Base-by-base conservation (phyloP, 805 yeast species). In the Yarrowia yakushimensis region DNA sequence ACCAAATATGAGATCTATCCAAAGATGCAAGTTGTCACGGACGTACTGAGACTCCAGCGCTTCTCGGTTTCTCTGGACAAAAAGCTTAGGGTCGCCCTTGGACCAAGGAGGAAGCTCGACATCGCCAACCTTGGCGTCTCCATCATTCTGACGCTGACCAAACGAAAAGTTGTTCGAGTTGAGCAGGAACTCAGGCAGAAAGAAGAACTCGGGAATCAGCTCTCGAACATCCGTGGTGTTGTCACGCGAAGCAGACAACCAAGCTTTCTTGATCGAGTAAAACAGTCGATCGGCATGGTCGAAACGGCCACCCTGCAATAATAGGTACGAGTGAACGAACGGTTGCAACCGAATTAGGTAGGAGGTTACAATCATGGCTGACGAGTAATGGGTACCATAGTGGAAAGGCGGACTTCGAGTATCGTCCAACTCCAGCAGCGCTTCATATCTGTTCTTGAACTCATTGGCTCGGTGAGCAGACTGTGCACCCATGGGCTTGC, bases 401-500 rank as follows among this genome's bases (percentile, higher is more conserved):
- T 90, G 96, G 72, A 90, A 90, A 0, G 96, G 88, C 0, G 91
- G 90, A 0, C 90, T 77, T 5, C 75, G 69, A 0, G 73, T 77
- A 66, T 87, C 91, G 17, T 81, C 68, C 63, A 90, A 75, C 61
- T 87, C 84, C 22, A 76, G 80, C 23, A 89, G 74, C 0, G 96
- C 91, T 20, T 86, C 86, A 68, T 79, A 91, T 60, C 97, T 74
- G 63, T 89, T 94, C 52, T 77, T 74, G 68, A 90, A 90, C 68
- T 83, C 84, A 0, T 69, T 66, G 2, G 85, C 88, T 63, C 97
- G 77, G 2, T 77, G 78, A 2, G 72, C 70, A 1, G 83, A 77
- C 71, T 90, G 97, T 0, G 92, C 96, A 1, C 97, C 97, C 97
- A 90, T 91, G 1, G 97, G 97, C 68, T 88, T 89, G 0, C 89